Evolutionary conservation across 2,329 filamentous ascomycete species (phyloP), one percentile per base, ranked within the genome.

Genomic region (Exutisphaerella laricina): DNA sequence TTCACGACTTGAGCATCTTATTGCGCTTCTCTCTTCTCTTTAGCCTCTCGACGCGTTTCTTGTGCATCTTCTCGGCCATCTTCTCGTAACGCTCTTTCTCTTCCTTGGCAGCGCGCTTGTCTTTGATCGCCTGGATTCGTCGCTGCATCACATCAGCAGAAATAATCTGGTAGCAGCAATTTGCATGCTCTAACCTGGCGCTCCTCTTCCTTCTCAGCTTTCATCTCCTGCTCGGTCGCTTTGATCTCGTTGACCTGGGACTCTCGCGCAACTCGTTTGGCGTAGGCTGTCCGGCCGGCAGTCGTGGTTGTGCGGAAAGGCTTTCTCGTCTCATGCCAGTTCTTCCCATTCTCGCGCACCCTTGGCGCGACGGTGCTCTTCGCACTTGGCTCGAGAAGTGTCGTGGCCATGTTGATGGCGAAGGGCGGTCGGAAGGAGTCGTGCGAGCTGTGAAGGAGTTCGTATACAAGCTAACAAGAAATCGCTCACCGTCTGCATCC

Each of bases 11-110:
- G 47, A 75, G 58, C 64, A 88, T 70, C 72, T 90, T 92, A 69
- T 90, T 98, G 63, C 92, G 81, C 82, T 97, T 97, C 74, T 98
- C 92, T 67, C 88, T 85, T 62, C 89, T 79, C 81, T 88, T 95
- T 67, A 95, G 69, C 57, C 92, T 79, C 70, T 98, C 92, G 9
- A 97, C 84, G 49, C 89, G 78, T 76, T 95, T 97, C 68, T 79
- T 81, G 71, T 97, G 90, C 92, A 98, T 97, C 73, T 92, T 97
- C 70, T 88, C 87, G 14, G 88, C 90, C 79, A 98, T 79, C 73
- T 89, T 87, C 66, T 88, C 87, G 63, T 90, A 97, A 55, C 90
- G 76, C 60, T 89, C 88, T 67, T 85, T 88, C 73, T 97, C 92
- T 58, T 88, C 89, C 75, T 96, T 97, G 39, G 83, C 85, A 14